Evolutionary conservation across 805 yeast species (phyloP), one percentile per base, ranked within the genome.

Genomic region (Debaryomyces castellii): DNA sequence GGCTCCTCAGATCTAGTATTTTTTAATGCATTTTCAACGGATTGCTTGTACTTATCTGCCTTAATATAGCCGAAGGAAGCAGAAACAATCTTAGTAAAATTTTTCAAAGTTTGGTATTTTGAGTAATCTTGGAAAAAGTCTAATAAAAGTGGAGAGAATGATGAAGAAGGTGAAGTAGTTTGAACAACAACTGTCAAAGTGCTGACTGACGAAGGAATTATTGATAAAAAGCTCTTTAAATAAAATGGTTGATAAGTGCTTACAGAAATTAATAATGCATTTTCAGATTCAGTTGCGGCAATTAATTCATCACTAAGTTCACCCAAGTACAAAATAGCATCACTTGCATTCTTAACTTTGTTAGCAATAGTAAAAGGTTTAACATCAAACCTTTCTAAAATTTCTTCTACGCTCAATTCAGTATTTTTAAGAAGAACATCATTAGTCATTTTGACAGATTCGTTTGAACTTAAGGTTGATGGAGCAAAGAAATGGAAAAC

Each of bases 191-290:
- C 77, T 10, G 82, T 78, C 42, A 91, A 69, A 22, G 76, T 74
- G 49, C 73, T 71, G 44, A 81, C 79, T 7, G 81, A 63, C 2
- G 73, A 50, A 22, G 92, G 91, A 35, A 87, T 62, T 2, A 68
- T 56, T 1, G 67, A 52, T 41, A 80, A 67, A 23, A 89, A 68
- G 12, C 71, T 62, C n/a, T 69, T 61, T 41, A 83, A 71, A 48
- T 76, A 67, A 71, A 90, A 87, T 2, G 97, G 96, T 57, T 89
- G 80, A 70, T 85, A 86, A 25, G 80, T 78, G 34, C 85, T 80
- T 39, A 88, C 71, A 7, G 80, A 67, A 38, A 87, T 64, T 25
- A 86, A 60, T 35, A 82, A 78, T 16, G 73, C 69, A 36, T 64
- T 59, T 27, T 69, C 64, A 27, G 64, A 55, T 18, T 62, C 55